phyloP scores from a whole-genome alignment of 768 basidiomycete species.

The Austroboletus eburneus region DNA sequence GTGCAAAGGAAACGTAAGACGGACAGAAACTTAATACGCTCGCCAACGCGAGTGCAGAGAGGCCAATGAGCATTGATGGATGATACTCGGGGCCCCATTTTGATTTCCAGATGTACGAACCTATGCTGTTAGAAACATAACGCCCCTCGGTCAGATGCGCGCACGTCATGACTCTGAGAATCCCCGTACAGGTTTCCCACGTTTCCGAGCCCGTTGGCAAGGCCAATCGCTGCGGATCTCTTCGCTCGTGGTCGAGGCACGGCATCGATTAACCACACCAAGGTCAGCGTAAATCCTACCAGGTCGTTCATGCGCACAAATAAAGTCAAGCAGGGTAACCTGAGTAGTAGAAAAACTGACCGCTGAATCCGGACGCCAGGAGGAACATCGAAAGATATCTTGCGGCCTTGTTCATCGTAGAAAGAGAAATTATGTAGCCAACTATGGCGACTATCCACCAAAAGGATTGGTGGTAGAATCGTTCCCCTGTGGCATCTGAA shows the following conservation, averaged over 20 bases:
- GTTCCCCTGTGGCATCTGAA: conserved; percentile 55
- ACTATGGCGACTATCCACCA: conserved; percentile 61
- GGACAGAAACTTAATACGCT: conserved; percentile 35
- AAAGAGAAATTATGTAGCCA: conserved; percentile 58
- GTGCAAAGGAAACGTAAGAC: background rate
- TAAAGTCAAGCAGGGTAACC: background rate
- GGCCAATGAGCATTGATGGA: conserved; percentile 54
- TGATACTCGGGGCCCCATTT: conserved; percentile 60
- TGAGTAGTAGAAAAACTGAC: conserved; percentile 16
- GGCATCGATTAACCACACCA: conserved; percentile 62
- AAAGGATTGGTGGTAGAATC: conserved; percentile 54
- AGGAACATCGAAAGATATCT: conserved; percentile 62
- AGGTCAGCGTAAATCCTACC: conserved; percentile 39
- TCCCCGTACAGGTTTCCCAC: conserved; percentile 51
- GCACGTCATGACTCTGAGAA: background rate
- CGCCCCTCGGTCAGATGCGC: background rate
- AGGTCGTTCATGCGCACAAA: background rate
- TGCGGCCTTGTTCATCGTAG: conserved; percentile 46
- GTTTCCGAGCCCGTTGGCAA: conserved; percentile 59
- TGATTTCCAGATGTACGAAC: conserved; percentile 59
- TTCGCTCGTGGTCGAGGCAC: conserved; percentile 59
- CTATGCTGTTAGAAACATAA: conserved; percentile 43
- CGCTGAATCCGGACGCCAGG: conserved; percentile 54
- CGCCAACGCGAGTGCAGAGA: conserved; percentile 33
- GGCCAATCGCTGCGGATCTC: conserved; percentile 50